Conservation (phyloP, 176 grass and related monocot species). For the Oryza officinalis region DNA sequence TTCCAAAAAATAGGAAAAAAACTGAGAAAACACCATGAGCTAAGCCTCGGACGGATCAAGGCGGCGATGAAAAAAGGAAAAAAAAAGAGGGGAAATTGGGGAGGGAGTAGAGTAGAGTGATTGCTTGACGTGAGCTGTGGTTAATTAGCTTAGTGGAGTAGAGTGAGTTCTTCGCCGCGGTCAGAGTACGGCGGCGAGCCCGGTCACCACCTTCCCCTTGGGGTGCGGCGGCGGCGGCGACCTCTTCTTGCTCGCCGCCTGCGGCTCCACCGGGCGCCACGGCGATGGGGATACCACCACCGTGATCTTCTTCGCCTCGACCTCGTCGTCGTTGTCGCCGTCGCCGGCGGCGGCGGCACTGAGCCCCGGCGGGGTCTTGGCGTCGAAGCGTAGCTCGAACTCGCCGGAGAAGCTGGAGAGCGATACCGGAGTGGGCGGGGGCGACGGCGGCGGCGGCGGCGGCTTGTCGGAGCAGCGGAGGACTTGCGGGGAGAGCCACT, state of each 20-base stretch:
- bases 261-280: conserved; percentile 10
- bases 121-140: background rate
- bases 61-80: background rate
- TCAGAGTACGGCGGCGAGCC: conserved; percentile 63
- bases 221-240: background rate
- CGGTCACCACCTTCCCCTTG: conserved; percentile 43
- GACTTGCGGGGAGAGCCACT: conserved; percentile 66
- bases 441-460: background rate
- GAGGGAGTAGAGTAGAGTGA: background rate
- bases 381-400: conserved; percentile 44
- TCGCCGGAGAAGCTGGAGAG: conserved; percentile 38
- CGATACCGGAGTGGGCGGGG: conserved; percentile 4
- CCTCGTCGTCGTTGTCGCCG: background rate
- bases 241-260: conserved; percentile 14
- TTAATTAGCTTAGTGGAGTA: background rate
- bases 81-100: background rate
- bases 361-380: background rate
- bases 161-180: background rate
- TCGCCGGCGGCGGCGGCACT: too few relatives aligned
- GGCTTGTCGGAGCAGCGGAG: conserved; percentile 25
- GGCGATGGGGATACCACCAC: conserved; percentile 34
- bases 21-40: conserved; percentile 35
- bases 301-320: conserved; percentile 16
- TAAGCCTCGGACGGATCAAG: conserved; percentile 35
- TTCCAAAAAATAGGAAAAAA: conserved; percentile 44